Conservation (phyloP, 768 basidiomycete species). For the Hemileccinum impolitum region DNA sequence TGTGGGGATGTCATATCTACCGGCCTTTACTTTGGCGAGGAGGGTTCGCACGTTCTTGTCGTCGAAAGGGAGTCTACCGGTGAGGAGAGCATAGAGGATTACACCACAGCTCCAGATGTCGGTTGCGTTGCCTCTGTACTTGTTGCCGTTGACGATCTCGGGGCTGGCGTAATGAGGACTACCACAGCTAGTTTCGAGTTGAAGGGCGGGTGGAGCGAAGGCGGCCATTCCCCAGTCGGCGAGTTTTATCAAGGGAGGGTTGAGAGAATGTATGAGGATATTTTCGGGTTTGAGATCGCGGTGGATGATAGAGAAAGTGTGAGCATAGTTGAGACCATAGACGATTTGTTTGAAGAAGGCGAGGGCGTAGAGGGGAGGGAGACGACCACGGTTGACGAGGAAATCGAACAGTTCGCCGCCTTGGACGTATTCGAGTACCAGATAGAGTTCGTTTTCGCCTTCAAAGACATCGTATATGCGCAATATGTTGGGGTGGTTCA, state of each 20-base stretch:
- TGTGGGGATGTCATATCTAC: slow-evolving; percentile 78
- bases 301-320: slow-evolving; percentile 96
- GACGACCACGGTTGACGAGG: slow-evolving; percentile 82
- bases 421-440: slow-evolving; percentile 92
- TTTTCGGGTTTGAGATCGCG: slow-evolving; percentile 99
- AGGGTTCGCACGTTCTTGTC: slow-evolving; percentile 80
- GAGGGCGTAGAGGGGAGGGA: slow-evolving; percentile 78
- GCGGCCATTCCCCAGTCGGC: slow-evolving; percentile 99
- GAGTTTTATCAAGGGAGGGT: slow-evolving; percentile 86
- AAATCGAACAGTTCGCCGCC: slow-evolving; percentile 98
- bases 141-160: slow-evolving; percentile 89
- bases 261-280: slow-evolving; percentile 81
- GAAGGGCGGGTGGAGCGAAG: slow-evolving; percentile 78
- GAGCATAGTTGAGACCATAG: slow-evolving; percentile 93
- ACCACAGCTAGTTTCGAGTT: slow-evolving; percentile 93
- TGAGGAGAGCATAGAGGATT: slow-evolving; percentile 86
- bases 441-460: slow-evolving; percentile 84
- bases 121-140: slow-evolving; percentile 84
- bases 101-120: slow-evolving; percentile 98
- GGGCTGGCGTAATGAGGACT: slow-evolving; percentile 97
- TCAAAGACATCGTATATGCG: slow-evolving; percentile 95
- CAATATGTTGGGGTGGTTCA: slow-evolving; percentile 97
- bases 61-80: slow-evolving; percentile 90
- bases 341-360: slow-evolving; percentile 95
- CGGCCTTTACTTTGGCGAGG: slow-evolving; percentile 81